Conservation (phyloP, 2,329 filamentous ascomycete genomes). For the Stromatinia cepivora region DNA sequence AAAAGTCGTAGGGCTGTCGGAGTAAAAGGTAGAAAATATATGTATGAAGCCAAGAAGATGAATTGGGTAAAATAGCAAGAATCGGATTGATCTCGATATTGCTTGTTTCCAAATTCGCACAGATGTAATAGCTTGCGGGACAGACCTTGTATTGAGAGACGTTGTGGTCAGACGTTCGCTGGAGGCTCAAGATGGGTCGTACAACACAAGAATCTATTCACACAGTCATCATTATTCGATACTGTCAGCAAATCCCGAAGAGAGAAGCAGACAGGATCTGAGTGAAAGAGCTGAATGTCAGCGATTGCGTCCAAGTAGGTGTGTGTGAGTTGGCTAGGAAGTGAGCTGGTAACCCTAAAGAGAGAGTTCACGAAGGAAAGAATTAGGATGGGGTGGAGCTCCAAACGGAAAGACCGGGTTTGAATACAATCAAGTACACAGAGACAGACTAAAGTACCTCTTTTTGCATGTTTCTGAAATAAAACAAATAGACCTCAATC, state of each 20-base stretch:
- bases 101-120: constrained; percentile 11
- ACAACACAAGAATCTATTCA: constrained; percentile 21
- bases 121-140: neutral
- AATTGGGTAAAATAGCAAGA: neutral
- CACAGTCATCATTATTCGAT: constrained; percentile 22
- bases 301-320: neutral
- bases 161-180: constrained; percentile 7
- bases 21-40: neutral
- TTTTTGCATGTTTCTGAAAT: neutral
- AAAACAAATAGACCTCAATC: neutral
- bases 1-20: constrained; percentile 16
- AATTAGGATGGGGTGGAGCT: neutral
- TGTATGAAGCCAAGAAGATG: constrained; percentile 13
- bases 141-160: neutral
- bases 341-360: neutral
- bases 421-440: too few species aligned
- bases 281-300: constrained; percentile 21
- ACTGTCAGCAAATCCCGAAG: constrained; percentile 26
- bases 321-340: constrained; percentile 17
- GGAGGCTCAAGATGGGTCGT: constrained; percentile 28
- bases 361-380: neutral
- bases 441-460: neutral
- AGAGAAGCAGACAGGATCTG: neutral
- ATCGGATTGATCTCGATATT: neutral
- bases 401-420: constrained; percentile 15